Base-by-base conservation (phyloP, 2,329 filamentous ascomycete genomes). In the Diaporthe sp. region DNA sequence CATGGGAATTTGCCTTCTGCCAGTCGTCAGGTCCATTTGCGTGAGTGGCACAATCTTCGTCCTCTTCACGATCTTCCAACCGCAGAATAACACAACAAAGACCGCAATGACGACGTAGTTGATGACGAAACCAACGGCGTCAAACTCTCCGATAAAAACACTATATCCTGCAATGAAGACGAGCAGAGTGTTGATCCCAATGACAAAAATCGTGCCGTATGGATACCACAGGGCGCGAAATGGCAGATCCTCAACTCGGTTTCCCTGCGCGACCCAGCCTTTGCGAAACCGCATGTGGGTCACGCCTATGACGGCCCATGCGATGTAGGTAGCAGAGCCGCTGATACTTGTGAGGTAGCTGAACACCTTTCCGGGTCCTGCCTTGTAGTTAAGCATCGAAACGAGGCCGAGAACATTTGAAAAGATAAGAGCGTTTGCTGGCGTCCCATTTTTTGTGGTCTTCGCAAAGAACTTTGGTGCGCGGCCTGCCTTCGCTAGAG, bases 71-170 rank as follows among this genome's bases (percentile, higher is more conserved):
- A 87, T 74, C 76, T 89, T 90, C 79, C 87, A 89, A 0, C 81
- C 82, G 25, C 86, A 74, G 47, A 84, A 86, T 33, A 88, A 84
- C 2, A 87, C 72, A 1, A 82, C 81, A 74, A 89, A 90, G 3
- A 89, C 80, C 1, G 86, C 87, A 1, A 90, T 76, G 77, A 90
- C 83, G 71, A 89, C 87, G 77, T 90, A 91, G 75, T 87, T 88
- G 68, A 89, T 85, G 40, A 91, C 86, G 77, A 90, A 90, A 12
- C 82, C 83, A 1, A 85, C 85, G 0, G 85, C 83, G 42, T 84
- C 84, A 77, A 88, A 90, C 0, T 86, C 87, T 55, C 83, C 84
- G 70, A 90, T 76, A 70, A 85, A 87, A 3, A 87, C 87, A 7
- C 85, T 86, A 80, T 89, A 90, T 17, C 88, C 89, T 76, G 89